phyloP scores from a whole-genome alignment of 257 asterid species.

The Eucommia ulmoides region DNA sequence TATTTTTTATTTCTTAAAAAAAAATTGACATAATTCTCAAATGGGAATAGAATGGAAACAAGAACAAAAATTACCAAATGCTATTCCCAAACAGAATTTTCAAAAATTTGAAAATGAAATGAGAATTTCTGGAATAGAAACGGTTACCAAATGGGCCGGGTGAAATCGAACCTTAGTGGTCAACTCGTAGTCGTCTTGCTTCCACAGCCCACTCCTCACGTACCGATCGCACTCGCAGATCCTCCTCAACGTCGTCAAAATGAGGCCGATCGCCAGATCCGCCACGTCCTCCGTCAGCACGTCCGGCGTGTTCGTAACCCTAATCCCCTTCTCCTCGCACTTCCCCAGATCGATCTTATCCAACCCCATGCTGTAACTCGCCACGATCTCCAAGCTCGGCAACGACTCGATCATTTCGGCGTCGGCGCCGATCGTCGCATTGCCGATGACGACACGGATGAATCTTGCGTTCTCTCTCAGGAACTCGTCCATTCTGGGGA shows the following conservation, averaged over 20 bases:
- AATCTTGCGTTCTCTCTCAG: slow-evolving; percentile 32
- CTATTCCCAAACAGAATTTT: too few relatives aligned
- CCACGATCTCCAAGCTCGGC: slow-evolving; percentile 60
- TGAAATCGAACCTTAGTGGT: slow-evolving; percentile 49
- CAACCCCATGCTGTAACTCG: slow-evolving; percentile 70
- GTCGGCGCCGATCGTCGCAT: slow-evolving; percentile 36
- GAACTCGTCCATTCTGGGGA: slow-evolving; percentile 33
- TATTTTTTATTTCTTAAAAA: too few relatives aligned
- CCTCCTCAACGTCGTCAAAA: slow-evolving; percentile 55
- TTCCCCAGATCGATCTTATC: slow-evolving; percentile 67
- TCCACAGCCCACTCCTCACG: slow-evolving; percentile 68
- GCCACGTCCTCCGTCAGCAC: slow-evolving; percentile 92
- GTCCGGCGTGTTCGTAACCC: too few relatives aligned
- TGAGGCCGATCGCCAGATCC: slow-evolving; percentile 73
- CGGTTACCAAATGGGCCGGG: too few relatives aligned
- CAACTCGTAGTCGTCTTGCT: slow-evolving; percentile 42
- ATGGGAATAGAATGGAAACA: too few relatives aligned
- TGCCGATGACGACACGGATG: slow-evolving; percentile 65
- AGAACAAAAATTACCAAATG: too few relatives aligned
- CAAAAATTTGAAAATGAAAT: too few relatives aligned
- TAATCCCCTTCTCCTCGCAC: slow-evolving; percentile 65
- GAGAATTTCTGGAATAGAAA: too few relatives aligned
- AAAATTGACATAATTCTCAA: too few relatives aligned
- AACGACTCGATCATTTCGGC: slow-evolving; percentile 47
- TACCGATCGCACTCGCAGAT: slow-evolving; percentile 50